phyloP scores from a whole-genome alignment of 768 basidiomycete genomes.

The Auricularia sp. region DNA sequence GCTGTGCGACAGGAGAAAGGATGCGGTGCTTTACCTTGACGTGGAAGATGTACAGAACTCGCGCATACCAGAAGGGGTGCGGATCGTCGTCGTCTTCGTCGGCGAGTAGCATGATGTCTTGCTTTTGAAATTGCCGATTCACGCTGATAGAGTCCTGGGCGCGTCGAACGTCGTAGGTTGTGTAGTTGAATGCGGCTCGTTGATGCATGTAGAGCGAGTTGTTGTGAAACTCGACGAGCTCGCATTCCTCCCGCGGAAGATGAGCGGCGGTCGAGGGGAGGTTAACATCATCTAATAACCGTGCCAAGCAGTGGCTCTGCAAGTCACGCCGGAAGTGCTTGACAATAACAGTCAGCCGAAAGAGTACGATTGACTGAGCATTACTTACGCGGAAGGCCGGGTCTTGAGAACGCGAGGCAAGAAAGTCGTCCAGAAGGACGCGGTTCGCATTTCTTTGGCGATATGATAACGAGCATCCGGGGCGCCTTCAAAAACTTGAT shows the following conservation, averaged over 20 bases:
- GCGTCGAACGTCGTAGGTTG: slow-evolving; percentile 33
- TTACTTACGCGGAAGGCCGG: no score
- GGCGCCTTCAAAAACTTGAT: no score
- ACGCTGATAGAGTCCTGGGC: slow-evolving; percentile 32
- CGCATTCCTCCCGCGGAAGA: neutral
- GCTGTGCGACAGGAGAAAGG: neutral
- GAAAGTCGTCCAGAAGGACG: no score
- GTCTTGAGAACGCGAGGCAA: no score
- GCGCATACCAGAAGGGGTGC: slow-evolving; percentile 30
- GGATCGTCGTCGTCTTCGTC: slow-evolving; percentile 10
- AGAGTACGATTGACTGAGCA: no score
- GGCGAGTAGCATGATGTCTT: slow-evolving; percentile 27
- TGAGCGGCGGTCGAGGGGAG: no score
- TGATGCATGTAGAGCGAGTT: slow-evolving; percentile 4
- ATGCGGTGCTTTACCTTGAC: slow-evolving; percentile 12
- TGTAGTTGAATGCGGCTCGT: slow-evolving; percentile 27
- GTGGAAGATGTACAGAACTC: slow-evolving; percentile 24
- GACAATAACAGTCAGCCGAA: no score
- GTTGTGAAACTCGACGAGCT: neutral
- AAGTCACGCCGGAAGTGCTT: no score
- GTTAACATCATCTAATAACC: no score
- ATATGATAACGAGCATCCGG: no score
- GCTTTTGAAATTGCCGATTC: slow-evolving; percentile 17
- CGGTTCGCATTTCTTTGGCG: no score
- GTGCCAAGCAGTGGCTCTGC: no score